Evolutionary conservation across 2,329 filamentous ascomycete species (phyloP).

Genomic region (Microsporum audouinii): DNA sequence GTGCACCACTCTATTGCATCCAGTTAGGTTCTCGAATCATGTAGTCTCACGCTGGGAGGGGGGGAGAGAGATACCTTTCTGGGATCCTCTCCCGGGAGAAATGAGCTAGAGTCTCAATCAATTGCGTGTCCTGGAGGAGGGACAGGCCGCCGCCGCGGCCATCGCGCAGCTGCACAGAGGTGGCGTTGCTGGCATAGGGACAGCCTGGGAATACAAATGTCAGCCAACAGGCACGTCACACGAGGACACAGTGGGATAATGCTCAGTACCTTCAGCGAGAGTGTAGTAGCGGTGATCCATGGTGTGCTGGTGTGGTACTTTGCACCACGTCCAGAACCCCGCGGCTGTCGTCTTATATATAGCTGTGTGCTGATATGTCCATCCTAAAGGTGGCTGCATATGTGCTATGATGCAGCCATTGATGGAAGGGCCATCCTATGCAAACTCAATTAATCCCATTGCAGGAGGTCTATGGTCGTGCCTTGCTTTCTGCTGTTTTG

Average conservation of each 20-base stretch:
- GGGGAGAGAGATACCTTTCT: conserved; percentile 32
- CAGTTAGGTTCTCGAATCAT: neutral
- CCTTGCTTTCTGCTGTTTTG: neutral
- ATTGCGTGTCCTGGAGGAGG: conserved; percentile 46
- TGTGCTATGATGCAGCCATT: neutral
- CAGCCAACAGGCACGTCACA: neutral
- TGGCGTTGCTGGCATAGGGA: conserved; percentile 18
- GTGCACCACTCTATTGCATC: conserved; percentile 42
- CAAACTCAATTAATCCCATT: too few relatives aligned
- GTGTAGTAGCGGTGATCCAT: conserved; percentile 16
- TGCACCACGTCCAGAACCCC: neutral
- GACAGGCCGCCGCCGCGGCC: conserved; percentile 30
- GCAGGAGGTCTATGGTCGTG: neutral
- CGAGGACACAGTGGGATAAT: neutral
- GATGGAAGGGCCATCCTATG: too few relatives aligned
- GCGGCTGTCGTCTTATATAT: neutral
- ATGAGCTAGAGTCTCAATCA: conserved; percentile 51
- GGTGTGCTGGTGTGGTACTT: neutral
- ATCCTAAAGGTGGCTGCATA: neutral
- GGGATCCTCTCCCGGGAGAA: conserved; percentile 53
- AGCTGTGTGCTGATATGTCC: neutral
- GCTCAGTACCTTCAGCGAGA: conserved; percentile 19
- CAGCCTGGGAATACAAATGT: conserved; percentile 15
- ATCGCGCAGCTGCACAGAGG: conserved; percentile 18
- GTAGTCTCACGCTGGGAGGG: neutral